Evolutionary conservation across 176 grass and related monocot genomes (phyloP), one percentile per base, ranked within the genome.

Genomic region (Elymus sibiricus): DNA sequence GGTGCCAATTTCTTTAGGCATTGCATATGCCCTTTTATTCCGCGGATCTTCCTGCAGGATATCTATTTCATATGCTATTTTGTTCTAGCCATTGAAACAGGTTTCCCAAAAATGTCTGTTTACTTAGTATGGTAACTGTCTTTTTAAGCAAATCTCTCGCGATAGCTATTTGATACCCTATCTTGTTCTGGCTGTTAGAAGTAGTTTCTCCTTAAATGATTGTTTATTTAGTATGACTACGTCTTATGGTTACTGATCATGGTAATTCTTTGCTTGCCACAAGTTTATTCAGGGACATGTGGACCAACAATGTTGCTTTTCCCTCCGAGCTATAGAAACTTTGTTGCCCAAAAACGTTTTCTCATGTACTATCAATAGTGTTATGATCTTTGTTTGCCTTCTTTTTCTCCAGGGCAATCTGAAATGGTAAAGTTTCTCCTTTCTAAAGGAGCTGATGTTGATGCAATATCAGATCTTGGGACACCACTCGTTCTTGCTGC

Each of bases 391-490:
- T 53, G 44, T 66, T 86, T 87, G 74, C 46, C 28, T 16, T 67
- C 35, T 60, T 25, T 80, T 67, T 77, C 21, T 66, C 44, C 75
- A 88, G 89, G 80, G 37, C 64, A 80, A 29, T 22, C 76, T 72
- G 85, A 88, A 84, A 72, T 79, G 76, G 16, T 28, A 34, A 65
- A 84, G 22, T 82, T 88, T 44, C 67, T 88, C 19, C 43, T 87
- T 66, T 86, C 89, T 91, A 88, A 66, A 84, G 89, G 85, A 84
- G 81, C 8, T 58, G 32, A 35, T 74, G 26, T 74, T 71, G 68
- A 91, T 84, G 56, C 49, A 56, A 43, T 67, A 65, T 65, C 85
- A 84, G 1, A 3, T 16, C 6, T 14, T 34, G 35, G 86, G 75
- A 85, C 68, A 42, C 85, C 89, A 88, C 26, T 91, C 67, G 27